A percentile compares a stretch with the other conserved stretches of the same genome.
phyloP scores from a whole-genome alignment of 352 stramenopile species.

The Globisporangium cederbergense region DNA sequence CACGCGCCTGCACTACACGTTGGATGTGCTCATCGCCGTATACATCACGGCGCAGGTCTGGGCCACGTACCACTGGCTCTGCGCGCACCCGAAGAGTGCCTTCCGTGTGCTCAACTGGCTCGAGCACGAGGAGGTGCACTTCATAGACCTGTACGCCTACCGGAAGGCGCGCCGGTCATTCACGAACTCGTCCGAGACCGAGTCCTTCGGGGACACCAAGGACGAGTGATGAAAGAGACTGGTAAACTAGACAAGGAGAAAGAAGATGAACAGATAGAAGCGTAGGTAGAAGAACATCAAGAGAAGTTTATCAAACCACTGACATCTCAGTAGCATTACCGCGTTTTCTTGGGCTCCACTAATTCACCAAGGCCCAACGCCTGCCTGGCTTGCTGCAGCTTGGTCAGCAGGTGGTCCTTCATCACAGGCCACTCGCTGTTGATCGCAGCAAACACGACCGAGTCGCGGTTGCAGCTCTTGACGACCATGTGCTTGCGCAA shows the following conservation, averaged over 20 bases:
- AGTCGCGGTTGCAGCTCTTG: conserved; percentile 84
- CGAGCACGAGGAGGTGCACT: conserved; percentile 75
- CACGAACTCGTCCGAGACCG: conserved; percentile 23
- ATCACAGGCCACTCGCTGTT: conserved; percentile 86
- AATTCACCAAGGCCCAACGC: conserved; percentile 6
- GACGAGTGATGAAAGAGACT: conserved; percentile 8
- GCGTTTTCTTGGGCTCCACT: conserved; percentile 33
- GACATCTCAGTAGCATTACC: conserved; percentile 17
- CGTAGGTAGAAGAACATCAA: conserved; percentile 5
- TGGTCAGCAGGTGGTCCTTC: conserved; percentile 59
- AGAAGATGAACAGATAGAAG: conserved; percentile 8
- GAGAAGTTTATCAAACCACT: conserved; percentile 2
- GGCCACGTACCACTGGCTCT: conserved; percentile 84
- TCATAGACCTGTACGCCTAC: conserved; percentile 79
- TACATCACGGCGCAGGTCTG: conserved; percentile 86
- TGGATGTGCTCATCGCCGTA: conserved; percentile 84
- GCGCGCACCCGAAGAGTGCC: conserved; percentile 47
- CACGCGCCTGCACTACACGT: conserved; percentile 84
- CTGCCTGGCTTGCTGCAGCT: conserved; percentile 23
- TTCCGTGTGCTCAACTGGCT: conserved; percentile 79
- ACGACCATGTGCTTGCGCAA: conserved; percentile 84
- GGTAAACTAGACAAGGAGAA: neutral
- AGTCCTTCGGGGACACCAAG: conserved; percentile 15
- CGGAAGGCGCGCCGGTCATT: conserved; percentile 65
- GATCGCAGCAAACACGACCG: conserved; percentile 77